A percentile compares a stretch with the other conserved stretches of the same genome.
These are phyloP conservation scores for Aegilops bicornis DNA, from an alignment of 176 grass and related monocot species.

Conservation along the genomic window DNA sequence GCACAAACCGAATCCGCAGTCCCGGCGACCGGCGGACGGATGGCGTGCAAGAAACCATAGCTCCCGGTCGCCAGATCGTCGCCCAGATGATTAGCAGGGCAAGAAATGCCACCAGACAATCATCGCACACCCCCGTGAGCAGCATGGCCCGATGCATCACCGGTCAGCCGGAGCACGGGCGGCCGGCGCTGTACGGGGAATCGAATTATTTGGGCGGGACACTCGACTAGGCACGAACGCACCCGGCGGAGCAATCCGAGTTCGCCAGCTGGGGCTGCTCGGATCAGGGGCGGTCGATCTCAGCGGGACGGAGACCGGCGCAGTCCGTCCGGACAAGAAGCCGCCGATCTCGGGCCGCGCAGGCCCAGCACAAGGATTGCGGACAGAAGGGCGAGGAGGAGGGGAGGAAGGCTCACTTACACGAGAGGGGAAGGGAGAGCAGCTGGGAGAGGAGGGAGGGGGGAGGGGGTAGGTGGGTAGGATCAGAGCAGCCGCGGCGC, in stretches of 20 bases:
- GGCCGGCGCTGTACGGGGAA: not conserved
- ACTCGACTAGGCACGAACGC: not conserved
- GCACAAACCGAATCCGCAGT: not conserved
- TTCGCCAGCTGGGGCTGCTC: not conserved
- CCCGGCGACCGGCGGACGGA: not conserved
- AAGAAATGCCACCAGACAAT: not conserved
- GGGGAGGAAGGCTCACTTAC: not conserved
- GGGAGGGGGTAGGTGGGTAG: not conserved
- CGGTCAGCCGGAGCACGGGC: not conserved
- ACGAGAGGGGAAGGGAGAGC: no score
- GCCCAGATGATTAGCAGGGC: not conserved
- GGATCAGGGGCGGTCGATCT: slow-evolving; percentile 1
- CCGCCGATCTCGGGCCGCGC: not conserved
- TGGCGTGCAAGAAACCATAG: not conserved
- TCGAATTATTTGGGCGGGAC: not conserved
- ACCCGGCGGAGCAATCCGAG: not conserved
- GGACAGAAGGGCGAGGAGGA: not conserved
- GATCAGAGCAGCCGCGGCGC: slow-evolving; percentile 32
- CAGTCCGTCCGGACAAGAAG: not conserved
- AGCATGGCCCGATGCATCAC: not conserved
- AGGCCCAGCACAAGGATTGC: not conserved
- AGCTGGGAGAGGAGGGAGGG: not conserved
- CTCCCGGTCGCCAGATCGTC: not conserved
- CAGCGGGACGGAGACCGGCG: not conserved
- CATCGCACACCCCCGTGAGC: not conserved